Percentiles rank a stretch among this genome's conserved stretches.
Conservation (phyloP, 352 stramenopile species). For the Globisporangium mamillatum region DNA sequence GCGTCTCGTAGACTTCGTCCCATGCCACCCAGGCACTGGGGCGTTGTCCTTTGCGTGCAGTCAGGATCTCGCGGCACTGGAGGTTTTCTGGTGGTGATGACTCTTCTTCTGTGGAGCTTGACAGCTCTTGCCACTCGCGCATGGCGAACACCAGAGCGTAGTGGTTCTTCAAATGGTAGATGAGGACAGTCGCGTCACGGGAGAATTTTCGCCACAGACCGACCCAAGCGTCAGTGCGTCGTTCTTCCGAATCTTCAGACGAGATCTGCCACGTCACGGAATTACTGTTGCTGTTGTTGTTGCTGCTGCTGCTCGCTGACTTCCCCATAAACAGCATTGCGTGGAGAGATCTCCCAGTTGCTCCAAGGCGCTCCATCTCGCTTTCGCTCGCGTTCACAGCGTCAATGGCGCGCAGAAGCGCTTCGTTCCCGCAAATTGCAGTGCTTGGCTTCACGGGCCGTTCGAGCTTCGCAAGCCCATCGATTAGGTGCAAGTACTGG, state of each 20-base stretch:
- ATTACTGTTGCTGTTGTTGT: no score
- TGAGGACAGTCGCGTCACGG: conserved; percentile 24
- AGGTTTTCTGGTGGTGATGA: no score
- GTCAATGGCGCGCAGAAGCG: conserved; percentile 38
- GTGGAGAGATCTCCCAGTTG: not conserved
- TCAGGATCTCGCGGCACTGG: conserved; percentile 44
- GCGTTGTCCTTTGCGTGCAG: conserved; percentile 56
- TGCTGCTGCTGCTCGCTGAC: not conserved
- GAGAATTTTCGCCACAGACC: conserved; percentile 23
- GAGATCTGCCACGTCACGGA: not conserved
- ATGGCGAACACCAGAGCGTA: conserved; percentile 73
- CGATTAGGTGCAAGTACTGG: conserved; percentile 45
- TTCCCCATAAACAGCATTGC: conserved; percentile 13
- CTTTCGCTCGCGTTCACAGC: conserved; percentile 7
- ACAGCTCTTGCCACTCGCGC: conserved; percentile 35
- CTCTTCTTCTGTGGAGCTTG: not conserved
- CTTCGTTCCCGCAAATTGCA: conserved; percentile 61
- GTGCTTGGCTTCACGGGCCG: conserved; percentile 53
- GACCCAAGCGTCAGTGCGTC: conserved; percentile 14
- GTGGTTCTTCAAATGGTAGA: conserved; percentile 81
- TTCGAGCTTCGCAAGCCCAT: conserved; percentile 47
- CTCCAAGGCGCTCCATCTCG: not conserved
- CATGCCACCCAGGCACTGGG: conserved; percentile 61
- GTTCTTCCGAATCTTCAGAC: conserved; percentile 12
- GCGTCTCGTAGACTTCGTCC: conserved; percentile 43